Evolutionary conservation across 164 flowering plant genomes (phyloP).

Genomic region (Macadamia integrifolia): DNA sequence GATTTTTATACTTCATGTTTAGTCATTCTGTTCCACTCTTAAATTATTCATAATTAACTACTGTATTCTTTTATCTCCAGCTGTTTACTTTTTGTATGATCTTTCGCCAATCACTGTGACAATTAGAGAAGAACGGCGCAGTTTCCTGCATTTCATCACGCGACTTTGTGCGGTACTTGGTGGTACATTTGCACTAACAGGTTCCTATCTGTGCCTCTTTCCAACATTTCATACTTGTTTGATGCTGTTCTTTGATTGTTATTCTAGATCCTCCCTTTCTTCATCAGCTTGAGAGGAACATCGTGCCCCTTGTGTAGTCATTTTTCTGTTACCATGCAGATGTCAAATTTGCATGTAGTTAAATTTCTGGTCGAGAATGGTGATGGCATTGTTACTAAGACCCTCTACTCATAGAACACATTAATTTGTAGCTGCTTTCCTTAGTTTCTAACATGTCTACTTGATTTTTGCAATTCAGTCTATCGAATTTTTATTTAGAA

Average conservation of each 20-base stretch:
- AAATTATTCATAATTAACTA: not conserved
- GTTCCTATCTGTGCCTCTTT: conserved; percentile 25
- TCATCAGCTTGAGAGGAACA: not conserved
- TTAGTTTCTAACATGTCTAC: too few species aligned
- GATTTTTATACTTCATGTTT: not conserved
- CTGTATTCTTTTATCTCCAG: conserved; percentile 33
- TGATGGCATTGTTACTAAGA: not conserved
- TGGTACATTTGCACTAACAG: conserved; percentile 98
- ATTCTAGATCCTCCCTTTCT: not conserved
- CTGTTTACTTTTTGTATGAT: conserved; percentile 97
- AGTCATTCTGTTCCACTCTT: not conserved
- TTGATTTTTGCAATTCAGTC: too few species aligned
- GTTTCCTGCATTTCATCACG: conserved; percentile 94
- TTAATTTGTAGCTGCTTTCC: too few species aligned
- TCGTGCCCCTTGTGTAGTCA: not conserved
- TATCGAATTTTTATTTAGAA: not conserved
- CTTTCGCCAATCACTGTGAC: conserved; percentile 97
- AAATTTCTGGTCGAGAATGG: not conserved
- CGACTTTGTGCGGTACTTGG: conserved; percentile 97
- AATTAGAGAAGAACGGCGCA: conserved; percentile 89
- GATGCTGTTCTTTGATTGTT: not conserved
- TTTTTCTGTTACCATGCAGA: not conserved
- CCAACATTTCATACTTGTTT: not conserved
- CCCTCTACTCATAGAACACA: too few species aligned
- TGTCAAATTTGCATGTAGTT: not conserved